Conservation (phyloP, 208 protist species). For the Trichomonas gallinae region DNA sequence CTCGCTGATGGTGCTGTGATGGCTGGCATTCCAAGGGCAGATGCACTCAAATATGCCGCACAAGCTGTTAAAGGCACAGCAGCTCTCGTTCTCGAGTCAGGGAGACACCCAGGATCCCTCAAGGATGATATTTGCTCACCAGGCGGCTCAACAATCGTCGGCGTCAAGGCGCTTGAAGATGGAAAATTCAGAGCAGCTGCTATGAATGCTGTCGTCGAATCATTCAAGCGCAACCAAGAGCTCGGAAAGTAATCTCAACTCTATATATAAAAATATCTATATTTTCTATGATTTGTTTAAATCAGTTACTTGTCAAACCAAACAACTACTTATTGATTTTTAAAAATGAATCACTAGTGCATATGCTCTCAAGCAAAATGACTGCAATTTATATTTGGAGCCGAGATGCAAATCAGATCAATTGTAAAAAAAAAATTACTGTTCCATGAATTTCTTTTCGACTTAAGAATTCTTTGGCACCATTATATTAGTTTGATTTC, state of each 20-base stretch:
- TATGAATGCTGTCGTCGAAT: constrained; percentile 68
- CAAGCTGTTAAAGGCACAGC: constrained; percentile 33
- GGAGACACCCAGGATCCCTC: constrained; percentile 34
- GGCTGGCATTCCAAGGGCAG: constrained; percentile 59
- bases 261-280: too few species aligned
- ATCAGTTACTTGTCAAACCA: too few species aligned
- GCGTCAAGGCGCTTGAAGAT: constrained; percentile 67
- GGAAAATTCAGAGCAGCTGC: constrained; percentile 61
- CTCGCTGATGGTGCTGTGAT: constrained; percentile 77
- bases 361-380: too few species aligned
- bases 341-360: too few species aligned
- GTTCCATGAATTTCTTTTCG: too few species aligned
- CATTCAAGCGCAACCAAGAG: constrained; percentile 23
- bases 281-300: too few species aligned
- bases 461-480: too few species aligned
- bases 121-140: constrained; percentile 56
- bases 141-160: constrained; percentile 80
- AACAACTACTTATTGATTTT: too few species aligned
- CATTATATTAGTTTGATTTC: too few species aligned
- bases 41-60: constrained; percentile 61
- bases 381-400: too few species aligned
- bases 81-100: constrained; percentile 35
- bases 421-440: too few species aligned
- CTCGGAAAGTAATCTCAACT: background rate
- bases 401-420: too few species aligned